Evolutionary conservation across 768 basidiomycete genomes (phyloP).

Genomic region (Rhodotorula babjevae): DNA sequence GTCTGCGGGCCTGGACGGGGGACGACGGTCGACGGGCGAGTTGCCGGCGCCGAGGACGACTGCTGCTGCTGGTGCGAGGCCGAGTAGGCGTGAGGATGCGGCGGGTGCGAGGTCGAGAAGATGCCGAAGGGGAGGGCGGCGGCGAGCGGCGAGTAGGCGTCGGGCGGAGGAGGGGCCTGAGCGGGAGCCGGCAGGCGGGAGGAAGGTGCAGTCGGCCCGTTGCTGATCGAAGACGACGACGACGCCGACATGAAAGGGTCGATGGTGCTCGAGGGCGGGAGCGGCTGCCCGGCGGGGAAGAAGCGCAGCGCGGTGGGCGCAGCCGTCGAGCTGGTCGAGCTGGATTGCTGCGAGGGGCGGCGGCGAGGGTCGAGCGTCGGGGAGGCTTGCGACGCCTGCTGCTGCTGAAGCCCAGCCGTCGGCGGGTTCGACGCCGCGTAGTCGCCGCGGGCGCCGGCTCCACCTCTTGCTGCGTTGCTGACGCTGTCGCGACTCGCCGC

Average conservation of each 20-base stretch:
- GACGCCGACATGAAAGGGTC: too few species aligned
- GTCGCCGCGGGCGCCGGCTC: neutral
- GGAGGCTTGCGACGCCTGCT: neutral
- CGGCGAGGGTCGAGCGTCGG: neutral
- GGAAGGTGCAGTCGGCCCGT: too few species aligned
- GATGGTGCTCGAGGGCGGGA: neutral
- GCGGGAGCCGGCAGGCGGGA: neutral
- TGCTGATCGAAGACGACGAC: too few species aligned
- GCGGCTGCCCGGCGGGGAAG: too few species aligned
- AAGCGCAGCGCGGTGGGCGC: too few species aligned
- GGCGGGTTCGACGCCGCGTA: too few species aligned
- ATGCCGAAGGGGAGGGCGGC: neutral
- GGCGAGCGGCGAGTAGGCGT: neutral
- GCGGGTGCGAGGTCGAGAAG: neutral
- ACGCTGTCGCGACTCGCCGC: too few species aligned
- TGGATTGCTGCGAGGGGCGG: neutral
- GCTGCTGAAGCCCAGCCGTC: too few species aligned
- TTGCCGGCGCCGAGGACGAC: too few species aligned
- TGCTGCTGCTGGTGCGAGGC: neutral
- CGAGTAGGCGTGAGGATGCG: neutral
- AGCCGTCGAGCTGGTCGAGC: too few species aligned
- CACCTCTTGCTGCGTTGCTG: neutral
- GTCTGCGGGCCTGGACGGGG: too few species aligned
- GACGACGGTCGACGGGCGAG: too few species aligned
- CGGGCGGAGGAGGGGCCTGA: neutral